Conservation (phyloP, 179 eudicot species). For the Beta corolliflora region DNA sequence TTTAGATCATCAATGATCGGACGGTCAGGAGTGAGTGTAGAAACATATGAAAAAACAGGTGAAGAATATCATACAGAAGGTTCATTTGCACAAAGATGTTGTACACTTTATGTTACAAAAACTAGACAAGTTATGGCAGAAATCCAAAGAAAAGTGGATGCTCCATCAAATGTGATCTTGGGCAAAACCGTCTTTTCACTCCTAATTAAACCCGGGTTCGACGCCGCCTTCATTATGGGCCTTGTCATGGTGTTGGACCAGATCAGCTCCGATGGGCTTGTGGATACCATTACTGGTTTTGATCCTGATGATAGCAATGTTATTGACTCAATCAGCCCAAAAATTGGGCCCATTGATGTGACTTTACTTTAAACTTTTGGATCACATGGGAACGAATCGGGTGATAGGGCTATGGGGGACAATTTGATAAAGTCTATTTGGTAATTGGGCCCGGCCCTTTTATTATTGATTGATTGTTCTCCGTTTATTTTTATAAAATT, state of each 20-base stretch:
- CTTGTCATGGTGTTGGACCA: conserved; percentile 61
- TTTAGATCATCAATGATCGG: conserved; percentile 70
- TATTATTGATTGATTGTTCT: no score
- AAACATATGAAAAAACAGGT: conserved; percentile 46
- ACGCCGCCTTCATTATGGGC: conserved; percentile 68
- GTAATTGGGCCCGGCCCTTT: no score
- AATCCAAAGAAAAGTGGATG: conserved; percentile 68
- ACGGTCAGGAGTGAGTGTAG: conserved; percentile 59
- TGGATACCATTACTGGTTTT: conserved; percentile 14
- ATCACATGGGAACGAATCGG: no score
- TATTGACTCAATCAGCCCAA: not conserved
- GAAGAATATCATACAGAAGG: conserved; percentile 77
- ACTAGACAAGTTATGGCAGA: conserved; percentile 54
- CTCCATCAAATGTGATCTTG: conserved; percentile 51
- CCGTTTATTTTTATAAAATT: no score
- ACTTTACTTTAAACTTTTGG: not conserved
- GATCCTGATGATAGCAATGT: not conserved
- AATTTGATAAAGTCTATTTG: no score
- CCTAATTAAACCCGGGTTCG: conserved; percentile 55
- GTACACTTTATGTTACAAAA: conserved; percentile 46
- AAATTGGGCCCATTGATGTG: not conserved
- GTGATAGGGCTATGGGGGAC: not conserved
- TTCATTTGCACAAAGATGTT: conserved; percentile 49
- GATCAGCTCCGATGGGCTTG: conserved; percentile 42
- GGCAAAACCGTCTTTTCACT: conserved; percentile 59